Percentiles rank a stretch among this genome's conserved stretches.
phyloP scores from a whole-genome alignment of 106 monocot species.

The Hemerocallis citrina region DNA sequence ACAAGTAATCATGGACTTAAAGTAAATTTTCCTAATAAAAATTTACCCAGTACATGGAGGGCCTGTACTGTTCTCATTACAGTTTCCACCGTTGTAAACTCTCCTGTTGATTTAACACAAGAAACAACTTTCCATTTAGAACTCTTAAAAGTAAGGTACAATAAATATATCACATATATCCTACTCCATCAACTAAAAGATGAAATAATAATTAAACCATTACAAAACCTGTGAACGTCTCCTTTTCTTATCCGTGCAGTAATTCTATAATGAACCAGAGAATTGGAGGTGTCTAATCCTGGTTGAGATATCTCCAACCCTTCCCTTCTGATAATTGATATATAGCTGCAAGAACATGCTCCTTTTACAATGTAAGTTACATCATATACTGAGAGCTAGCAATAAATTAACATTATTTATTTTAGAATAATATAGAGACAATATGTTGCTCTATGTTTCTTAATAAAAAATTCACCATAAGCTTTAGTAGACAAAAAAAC shows the following conservation, averaged over 20 bases:
- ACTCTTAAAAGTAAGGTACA: not conserved
- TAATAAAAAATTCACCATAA: too few relatives aligned
- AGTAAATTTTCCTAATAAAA: too few relatives aligned
- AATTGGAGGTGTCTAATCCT: constrained; percentile 39
- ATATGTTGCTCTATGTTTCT: too few relatives aligned
- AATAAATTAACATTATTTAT: too few relatives aligned
- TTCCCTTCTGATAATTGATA: constrained; percentile 53
- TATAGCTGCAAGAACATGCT: constrained; percentile 39
- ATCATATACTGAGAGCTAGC: too few relatives aligned
- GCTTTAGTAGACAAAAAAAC: too few relatives aligned
- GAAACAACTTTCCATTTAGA: not conserved
- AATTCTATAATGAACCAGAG: constrained; percentile 55
- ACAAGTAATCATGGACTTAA: too few relatives aligned
- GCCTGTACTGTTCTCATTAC: constrained; percentile 49
- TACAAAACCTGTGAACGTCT: constrained; percentile 52
- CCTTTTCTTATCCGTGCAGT: constrained; percentile 40
- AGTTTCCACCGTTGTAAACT: constrained; percentile 47
- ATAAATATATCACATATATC: not conserved
- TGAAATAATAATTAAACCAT: not conserved
- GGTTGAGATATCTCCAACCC: constrained; percentile 85
- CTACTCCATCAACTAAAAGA: not conserved
- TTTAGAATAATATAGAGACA: too few relatives aligned
- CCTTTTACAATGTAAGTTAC: not conserved
- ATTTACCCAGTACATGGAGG: constrained; percentile 86
- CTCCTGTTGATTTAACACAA: constrained; percentile 38